phyloP scores from a whole-genome alignment of 2,329 filamentous ascomycete genomes.

The Stemphylium beticola region DNA sequence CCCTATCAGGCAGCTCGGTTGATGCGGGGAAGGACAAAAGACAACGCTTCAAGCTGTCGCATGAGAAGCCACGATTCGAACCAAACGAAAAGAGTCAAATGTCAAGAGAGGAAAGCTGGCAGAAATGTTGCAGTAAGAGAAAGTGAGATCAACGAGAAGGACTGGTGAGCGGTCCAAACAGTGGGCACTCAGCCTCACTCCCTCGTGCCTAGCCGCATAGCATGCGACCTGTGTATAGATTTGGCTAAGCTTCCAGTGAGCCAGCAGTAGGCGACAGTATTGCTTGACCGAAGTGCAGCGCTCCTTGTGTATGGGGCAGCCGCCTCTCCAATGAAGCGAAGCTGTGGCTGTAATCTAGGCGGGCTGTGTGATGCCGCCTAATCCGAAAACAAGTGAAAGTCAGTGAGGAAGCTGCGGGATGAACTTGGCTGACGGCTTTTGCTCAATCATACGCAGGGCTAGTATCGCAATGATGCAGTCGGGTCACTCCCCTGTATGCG shows the following conservation, averaged over 20 bases:
- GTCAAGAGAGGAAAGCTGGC: background rate
- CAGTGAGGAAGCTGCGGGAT: slow-evolving; percentile 9
- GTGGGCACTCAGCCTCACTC: slow-evolving; percentile 21
- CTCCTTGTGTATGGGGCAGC: slow-evolving; percentile 5
- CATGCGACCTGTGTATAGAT: slow-evolving; percentile 9
- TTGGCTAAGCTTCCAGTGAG: slow-evolving; percentile 19
- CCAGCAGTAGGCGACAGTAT: slow-evolving; percentile 17
- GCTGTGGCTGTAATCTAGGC: slow-evolving; percentile 25
- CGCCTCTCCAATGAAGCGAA: slow-evolving; percentile 24
- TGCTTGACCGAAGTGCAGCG: slow-evolving; percentile 26
- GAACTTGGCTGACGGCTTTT: slow-evolving; percentile 18
- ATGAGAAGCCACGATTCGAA: background rate
- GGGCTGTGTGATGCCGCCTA: slow-evolving; percentile 24
- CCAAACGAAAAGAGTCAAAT: background rate
- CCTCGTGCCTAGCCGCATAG: slow-evolving; percentile 6
- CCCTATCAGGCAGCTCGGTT: background rate
- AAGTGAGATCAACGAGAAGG: slow-evolving; percentile 10
- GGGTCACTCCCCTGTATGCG: slow-evolving; percentile 13
- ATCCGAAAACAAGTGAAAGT: slow-evolving; percentile 9
- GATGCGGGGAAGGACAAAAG: background rate
- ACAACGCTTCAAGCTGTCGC: background rate
- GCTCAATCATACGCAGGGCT: slow-evolving; percentile 18
- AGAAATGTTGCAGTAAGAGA: slow-evolving; percentile 7
- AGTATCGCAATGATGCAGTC: slow-evolving; percentile 17
- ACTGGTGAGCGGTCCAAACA: slow-evolving; percentile 1